A percentile compares a stretch with the other conserved stretches of the same genome.
phyloP scores from a whole-genome alignment of 306 rosid genomes.

The Ammopiptanthus mongolicus region DNA sequence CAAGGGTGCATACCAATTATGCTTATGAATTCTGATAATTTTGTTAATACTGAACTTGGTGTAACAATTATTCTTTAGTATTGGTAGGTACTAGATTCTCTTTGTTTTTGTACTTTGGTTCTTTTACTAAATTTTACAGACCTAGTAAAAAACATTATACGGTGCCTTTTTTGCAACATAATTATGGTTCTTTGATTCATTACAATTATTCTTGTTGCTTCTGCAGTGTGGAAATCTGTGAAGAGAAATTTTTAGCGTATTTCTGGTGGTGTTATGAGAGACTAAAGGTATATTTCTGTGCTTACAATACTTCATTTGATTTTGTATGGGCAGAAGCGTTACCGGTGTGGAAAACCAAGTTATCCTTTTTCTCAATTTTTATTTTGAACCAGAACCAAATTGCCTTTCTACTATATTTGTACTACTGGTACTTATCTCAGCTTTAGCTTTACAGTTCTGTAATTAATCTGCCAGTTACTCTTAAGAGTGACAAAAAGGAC shows the following conservation, averaged over 20 bases:
- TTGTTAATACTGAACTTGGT: background rate
- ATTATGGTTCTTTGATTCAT: conserved; percentile 12
- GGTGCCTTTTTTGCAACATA: conserved; percentile 6
- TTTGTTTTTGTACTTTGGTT: background rate
- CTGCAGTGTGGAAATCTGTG: conserved; percentile 62
- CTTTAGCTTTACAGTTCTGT: background rate
- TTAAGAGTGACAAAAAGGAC: background rate
- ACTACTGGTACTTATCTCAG: background rate
- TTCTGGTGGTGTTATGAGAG: conserved; percentile 95
- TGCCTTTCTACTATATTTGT: background rate
- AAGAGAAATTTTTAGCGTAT: conserved; percentile 75
- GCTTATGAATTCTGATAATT: background rate
- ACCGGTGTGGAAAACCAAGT: background rate
- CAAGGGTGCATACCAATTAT: background rate
- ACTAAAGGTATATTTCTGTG: conserved; percentile 44
- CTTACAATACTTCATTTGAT: background rate
- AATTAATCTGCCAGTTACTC: background rate
- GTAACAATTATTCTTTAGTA: background rate
- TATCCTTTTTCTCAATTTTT: background rate
- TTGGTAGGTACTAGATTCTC: background rate
- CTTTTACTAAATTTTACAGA: background rate
- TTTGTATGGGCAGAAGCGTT: background rate
- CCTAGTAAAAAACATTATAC: background rate
- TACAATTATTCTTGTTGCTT: conserved; percentile 14
- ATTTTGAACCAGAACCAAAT: background rate